Percentiles rank a stretch among this genome's conserved stretches.
phyloP scores from a whole-genome alignment of 2,329 filamentous ascomycete genomes.

The Teratosphaeria epicoccoides region DNA sequence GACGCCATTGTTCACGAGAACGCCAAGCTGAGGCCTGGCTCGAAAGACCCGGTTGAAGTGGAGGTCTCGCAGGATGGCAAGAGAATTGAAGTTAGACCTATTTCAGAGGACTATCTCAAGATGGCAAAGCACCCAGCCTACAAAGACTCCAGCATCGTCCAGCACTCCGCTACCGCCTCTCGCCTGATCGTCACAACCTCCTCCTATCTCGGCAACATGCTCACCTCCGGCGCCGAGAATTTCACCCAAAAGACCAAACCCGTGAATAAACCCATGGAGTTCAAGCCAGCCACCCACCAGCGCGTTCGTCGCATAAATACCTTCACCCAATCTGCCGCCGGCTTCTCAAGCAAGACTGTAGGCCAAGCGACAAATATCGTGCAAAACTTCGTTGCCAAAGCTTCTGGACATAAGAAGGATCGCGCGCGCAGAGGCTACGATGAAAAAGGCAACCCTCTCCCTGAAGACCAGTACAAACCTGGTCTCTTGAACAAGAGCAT shows the following conservation, averaged over 20 bases:
- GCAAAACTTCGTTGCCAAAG: slow-evolving; percentile 74
- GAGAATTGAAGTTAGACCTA: slow-evolving; percentile 57
- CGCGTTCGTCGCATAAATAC: slow-evolving; percentile 81
- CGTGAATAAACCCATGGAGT: slow-evolving; percentile 69
- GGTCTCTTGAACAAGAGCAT: slow-evolving; percentile 89
- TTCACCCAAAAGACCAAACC: slow-evolving; percentile 77
- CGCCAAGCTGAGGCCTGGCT: slow-evolving; percentile 65
- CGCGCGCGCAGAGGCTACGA: slow-evolving; percentile 51
- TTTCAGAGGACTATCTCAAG: slow-evolving; percentile 60
- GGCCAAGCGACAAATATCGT: slow-evolving; percentile 73
- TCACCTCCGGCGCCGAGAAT: slow-evolving; percentile 65
- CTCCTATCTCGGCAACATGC: slow-evolving; percentile 62
- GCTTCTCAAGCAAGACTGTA: slow-evolving; percentile 74
- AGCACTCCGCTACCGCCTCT: slow-evolving; percentile 77
- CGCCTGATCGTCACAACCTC: slow-evolving; percentile 85
- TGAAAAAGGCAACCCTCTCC: slow-evolving; percentile 53
- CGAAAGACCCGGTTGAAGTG: slow-evolving; percentile 80
- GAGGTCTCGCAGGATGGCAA: slow-evolving; percentile 59
- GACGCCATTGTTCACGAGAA: slow-evolving; percentile 74
- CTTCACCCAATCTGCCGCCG: slow-evolving; percentile 70
- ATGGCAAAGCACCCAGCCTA: slow-evolving; percentile 84
- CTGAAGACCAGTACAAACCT: slow-evolving; percentile 59
- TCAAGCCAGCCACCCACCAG: slow-evolving; percentile 72
- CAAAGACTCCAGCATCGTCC: slow-evolving; percentile 73
- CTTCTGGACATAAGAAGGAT: slow-evolving; percentile 53